phyloP scores from a whole-genome alignment of 1,139 yeast genomes.

The Saccharomyces hybrid region DNA sequence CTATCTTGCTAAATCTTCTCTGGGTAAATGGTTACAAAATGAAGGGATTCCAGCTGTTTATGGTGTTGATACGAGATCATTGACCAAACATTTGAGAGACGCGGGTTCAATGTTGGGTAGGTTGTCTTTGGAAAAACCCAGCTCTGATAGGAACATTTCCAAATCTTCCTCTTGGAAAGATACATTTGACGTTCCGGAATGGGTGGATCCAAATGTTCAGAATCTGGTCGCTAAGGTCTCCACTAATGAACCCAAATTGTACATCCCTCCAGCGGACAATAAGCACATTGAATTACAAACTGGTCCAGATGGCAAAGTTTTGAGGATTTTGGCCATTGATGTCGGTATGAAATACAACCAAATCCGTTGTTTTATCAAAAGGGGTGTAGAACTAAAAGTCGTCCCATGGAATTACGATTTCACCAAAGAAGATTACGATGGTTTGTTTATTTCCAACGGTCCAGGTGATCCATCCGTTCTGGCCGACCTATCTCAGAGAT shows the following conservation, averaged over 20 bases:
- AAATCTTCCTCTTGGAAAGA: constrained; percentile 48
- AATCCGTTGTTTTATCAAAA: constrained; percentile 88
- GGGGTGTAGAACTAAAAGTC: constrained; percentile 93
- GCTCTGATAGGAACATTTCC: too few species aligned
- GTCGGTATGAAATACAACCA: constrained; percentile 98
- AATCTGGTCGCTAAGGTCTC: constrained; percentile 93
- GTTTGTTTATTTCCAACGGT: constrained; percentile 93
- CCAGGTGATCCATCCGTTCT: constrained; percentile 98
- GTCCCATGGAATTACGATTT: constrained; percentile 96
- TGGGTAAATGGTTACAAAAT: too few species aligned
- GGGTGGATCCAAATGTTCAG: constrained; percentile 87
- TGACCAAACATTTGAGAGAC: too few species aligned
- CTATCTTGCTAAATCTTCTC: too few species aligned
- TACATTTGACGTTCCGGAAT: constrained; percentile 69
- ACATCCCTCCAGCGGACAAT: constrained; percentile 49
- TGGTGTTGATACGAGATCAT: too few species aligned
- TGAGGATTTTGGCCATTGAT: constrained; percentile 85
- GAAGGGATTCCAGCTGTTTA: too few species aligned
- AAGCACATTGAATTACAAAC: constrained; percentile 38
- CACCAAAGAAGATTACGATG: constrained; percentile 73
- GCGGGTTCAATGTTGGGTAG: too few species aligned
- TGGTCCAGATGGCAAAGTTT: constrained; percentile 64
- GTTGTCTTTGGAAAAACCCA: too few species aligned
- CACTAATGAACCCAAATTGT: constrained; percentile 62
- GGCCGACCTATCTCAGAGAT: constrained; percentile 38